These are phyloP conservation scores for Lactarius vividus DNA, from an alignment of 768 basidiomycete species.

Conservation along the genomic window DNA sequence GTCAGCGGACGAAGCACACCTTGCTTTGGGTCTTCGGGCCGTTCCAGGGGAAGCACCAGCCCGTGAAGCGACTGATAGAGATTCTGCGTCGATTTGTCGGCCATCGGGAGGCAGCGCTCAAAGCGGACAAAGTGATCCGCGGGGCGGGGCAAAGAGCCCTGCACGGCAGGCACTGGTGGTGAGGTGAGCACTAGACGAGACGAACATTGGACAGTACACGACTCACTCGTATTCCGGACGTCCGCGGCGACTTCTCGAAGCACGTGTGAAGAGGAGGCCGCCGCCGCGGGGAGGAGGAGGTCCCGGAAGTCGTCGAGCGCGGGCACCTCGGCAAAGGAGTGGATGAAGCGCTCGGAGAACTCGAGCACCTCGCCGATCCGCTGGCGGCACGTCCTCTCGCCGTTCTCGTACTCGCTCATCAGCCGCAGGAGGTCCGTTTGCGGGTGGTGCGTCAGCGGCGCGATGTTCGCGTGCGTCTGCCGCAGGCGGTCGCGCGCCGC, in stretches of 20 bases:
- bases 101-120: conserved; percentile 3
- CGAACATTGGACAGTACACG: background rate
- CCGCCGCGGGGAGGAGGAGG: conserved; percentile 11
- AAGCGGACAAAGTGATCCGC: background rate
- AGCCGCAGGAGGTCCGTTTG: conserved; percentile 11
- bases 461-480: background rate
- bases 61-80: conserved; percentile 1
- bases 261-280: background rate
- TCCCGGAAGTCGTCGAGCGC: conserved; percentile 14
- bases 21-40: conserved; percentile 6
- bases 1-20: conserved; percentile 13
- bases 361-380: conserved; percentile 9
- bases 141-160: conserved; percentile 1
- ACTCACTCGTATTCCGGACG: conserved; percentile 1
- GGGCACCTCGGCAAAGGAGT: conserved; percentile 15
- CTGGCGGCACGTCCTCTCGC: conserved; percentile 2
- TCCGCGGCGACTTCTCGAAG: background rate
- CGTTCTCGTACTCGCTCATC: conserved; percentile 12
- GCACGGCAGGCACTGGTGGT: conserved; percentile 1
- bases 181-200: background rate
- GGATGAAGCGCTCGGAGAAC: conserved; percentile 13
- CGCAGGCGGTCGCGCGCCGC: background rate
- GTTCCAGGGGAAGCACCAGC: conserved; percentile 12
- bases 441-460: conserved; percentile 4
- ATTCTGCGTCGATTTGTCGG: conserved; percentile 8